Base-by-base conservation (phyloP, 192 early-diverging fungal genomes). In the Coemansia sp. region DNA sequence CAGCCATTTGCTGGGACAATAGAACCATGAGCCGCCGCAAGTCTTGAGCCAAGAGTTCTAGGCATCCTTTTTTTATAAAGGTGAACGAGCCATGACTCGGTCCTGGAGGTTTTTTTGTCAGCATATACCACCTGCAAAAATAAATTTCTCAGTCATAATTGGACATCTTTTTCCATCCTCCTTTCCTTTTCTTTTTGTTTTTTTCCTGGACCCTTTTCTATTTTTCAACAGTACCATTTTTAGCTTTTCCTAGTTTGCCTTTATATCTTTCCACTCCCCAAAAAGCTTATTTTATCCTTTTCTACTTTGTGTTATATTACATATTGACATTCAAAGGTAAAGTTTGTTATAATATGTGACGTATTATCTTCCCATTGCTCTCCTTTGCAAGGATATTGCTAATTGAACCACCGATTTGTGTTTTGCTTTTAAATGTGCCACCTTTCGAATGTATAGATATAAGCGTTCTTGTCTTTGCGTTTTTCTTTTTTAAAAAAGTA, bases 51-150 rank as follows among this genome's bases (percentile, higher is more conserved):
- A 37, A 10, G 35, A 10, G 35, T 37, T 37, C 35, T 37, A 12
- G 35, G 16, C 18, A 10, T 37, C 35, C 42, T 45, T 46, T 46
- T 46, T 45, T 45, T 45, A 5, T n/a, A 45, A 18, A 20, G 23
- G 4, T 48, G 52, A 49, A 29, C 62, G 69, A 71, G 63, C 69
- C 62, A 64, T 64, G 70, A 52, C 63, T 72, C 70, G 43, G 31
- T 37, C 49, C 40, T 18, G 40, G 8, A 10, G 43, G n/a, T 51
- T 66, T 66, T 58, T 23, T 49, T 33, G 40, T 16, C 13, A 0
- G 13, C n/a, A n/a, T n/a, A n/a, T n/a, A n/a, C n/a, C n/a, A n/a
- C n/a, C n/a, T n/a, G n/a, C 40, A 16, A 10, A 66, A 46, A 57
- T 34, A 16, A 64, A 39, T 33, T 48, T 28, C 26, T 40, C 31